Base-by-base conservation (phyloP, 176 grass and related monocot genomes). In the Carex parvula region DNA sequence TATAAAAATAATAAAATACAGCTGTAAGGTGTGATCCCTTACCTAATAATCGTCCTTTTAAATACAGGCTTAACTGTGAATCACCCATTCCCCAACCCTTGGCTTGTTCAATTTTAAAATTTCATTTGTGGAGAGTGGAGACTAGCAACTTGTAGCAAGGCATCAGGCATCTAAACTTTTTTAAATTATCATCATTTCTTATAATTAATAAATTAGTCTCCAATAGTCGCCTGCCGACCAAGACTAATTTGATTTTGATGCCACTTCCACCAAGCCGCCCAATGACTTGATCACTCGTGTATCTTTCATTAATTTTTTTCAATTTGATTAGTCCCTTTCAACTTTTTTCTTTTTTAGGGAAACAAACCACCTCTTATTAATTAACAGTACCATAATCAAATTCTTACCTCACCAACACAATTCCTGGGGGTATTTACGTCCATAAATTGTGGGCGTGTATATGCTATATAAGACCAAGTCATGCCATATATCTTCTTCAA, bases 361-460 rank as follows among this genome's bases (percentile, higher is more conserved):
- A 17, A 68, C 13, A 76, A 73, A 58, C 57, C 24, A 52, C 70
- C 41, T 52, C 42, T 48, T 16, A 59, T 85, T 85, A 85, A 50
- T 85, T 42, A 48, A 9, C 24, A 24, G 22, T 24, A 15, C 33
- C 70, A 20, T n/a, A 53, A 75, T 52, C 56, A 85, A 85, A 29
- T 85, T 85, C 29, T 30, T 52, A 33, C 78, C 32, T 55, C 68
- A 67, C 5, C 37, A 66, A 11, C 20, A 83, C 3, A 62, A 10
- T 46, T 22, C 22, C 2, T 14, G 6, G 65, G 60, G 84, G 84
- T 21, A 83, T 89, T 89, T 86, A 67, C 42, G 88, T 83, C 84
- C 70, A n/a, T 50, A 18, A 14, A 29, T 32, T 29, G 11, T 69
- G 52, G 35, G 21, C 82, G 58, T 86, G 86, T 68, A 29, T 29